A percentile compares a stretch with the other conserved stretches of the same genome.
These are phyloP conservation scores for Gautieria morchelliformis DNA, from an alignment of 768 basidiomycete species.

Conservation along the genomic window DNA sequence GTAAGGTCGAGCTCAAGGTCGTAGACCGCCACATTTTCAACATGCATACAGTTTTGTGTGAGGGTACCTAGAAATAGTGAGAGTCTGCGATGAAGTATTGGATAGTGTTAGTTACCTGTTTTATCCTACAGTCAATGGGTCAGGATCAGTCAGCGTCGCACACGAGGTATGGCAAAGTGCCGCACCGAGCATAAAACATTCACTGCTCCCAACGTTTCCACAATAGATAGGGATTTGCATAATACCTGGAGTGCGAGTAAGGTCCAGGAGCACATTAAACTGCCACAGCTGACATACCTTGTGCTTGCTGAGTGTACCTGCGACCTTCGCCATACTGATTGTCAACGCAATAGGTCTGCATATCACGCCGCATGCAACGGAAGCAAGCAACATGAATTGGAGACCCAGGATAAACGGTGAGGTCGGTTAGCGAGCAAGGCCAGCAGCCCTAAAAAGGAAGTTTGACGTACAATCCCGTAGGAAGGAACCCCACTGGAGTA, in stretches of 20 bases:
- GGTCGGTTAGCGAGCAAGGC: not conserved
- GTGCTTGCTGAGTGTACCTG: slow-evolving; percentile 39
- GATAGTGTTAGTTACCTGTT: slow-evolving; percentile 27
- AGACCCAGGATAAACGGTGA: not conserved
- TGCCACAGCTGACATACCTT: slow-evolving; percentile 34
- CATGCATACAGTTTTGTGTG: slow-evolving; percentile 52
- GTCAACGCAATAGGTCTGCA: slow-evolving; percentile 41
- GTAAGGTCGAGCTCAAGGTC: slow-evolving; percentile 16
- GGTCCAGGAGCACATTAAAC: not conserved
- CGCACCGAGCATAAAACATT: slow-evolving; percentile 33
- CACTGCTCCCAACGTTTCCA: slow-evolving; percentile 59
- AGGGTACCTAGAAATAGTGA: slow-evolving; percentile 26
- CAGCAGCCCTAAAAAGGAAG: not conserved
- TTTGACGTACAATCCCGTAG: slow-evolving; percentile 32
- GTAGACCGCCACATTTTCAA: slow-evolving; percentile 35
- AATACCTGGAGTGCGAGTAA: slow-evolving; percentile 8
- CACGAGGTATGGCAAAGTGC: slow-evolving; percentile 11
- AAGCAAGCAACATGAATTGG: not conserved
- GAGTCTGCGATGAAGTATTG: not conserved
- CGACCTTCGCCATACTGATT: slow-evolving; percentile 37
- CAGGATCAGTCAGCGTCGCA: not conserved
- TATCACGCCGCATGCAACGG: not conserved
- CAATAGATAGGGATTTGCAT: slow-evolving; percentile 45
- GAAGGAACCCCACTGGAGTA: slow-evolving; percentile 32
- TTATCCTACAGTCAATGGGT: slow-evolving; percentile 29